Evolutionary conservation across 2,329 filamentous ascomycete genomes (phyloP), one percentile per base, ranked within the genome.

Genomic region (Xylaria sp.): DNA sequence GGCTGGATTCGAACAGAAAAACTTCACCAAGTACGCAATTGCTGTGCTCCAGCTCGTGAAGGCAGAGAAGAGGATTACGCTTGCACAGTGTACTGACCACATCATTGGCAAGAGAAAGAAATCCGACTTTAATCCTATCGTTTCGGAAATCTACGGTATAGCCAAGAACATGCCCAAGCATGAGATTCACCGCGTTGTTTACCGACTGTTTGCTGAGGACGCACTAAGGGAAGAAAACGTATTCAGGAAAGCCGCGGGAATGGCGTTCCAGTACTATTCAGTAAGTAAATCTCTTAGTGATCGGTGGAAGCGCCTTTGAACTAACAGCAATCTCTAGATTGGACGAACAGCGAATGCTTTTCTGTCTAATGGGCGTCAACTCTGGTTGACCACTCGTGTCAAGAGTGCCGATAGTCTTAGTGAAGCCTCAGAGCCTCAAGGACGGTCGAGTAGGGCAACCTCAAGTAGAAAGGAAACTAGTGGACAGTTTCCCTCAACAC

Each of bases 151-250:
- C 59, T 86, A 85, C 72, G 91, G 91, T 11, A 80, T 82, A 48
- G 92, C 89, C 11, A 84, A 82, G 63, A 78, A 83, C 13, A 76
- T 96, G 66, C 86, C 88, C 59, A 85, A 88, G 68, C 84, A 87
- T 42, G 90, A 95, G 69, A 81, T 92, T 10, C 89, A 96, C 70
- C 87, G 92, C 46, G 80, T 97, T n/a, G 91, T 97, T 67, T 85
- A 91, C 69, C 81, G 83, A 52, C 79, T 99, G 8, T 76, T 90
- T 6, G 83, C 83, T 4, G 89, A 95, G 68, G 87, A 88, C 50
- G 90, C 87, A 4, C 76, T 99, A 30, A 74, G 72, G 11, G 91
- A 97, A 74, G 77, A 87, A 39, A 90, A 91, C 69, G 77, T 83
- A 54, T 77, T 85, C 58, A 89, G 87, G 70, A 76, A 72, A 63